A percentile compares a stretch with the other conserved stretches of the same genome.
Conservation (phyloP, 805 yeast genomes). For the Metschnikowia vanudenii region DNA sequence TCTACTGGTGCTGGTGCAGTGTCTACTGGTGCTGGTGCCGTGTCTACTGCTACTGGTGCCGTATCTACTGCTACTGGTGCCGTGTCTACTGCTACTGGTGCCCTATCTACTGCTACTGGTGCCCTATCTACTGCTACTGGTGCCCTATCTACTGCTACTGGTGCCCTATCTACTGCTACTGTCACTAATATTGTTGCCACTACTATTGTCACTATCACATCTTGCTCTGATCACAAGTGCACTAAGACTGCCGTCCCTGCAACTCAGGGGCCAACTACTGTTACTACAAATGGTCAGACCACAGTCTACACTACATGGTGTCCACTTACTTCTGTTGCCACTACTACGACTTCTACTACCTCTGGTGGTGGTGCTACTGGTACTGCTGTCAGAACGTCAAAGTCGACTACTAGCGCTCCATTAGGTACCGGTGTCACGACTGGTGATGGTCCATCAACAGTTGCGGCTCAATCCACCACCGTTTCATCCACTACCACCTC, state of each 20-base stretch:
- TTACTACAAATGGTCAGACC: slow-evolving; percentile 19
- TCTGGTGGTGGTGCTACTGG: slow-evolving; percentile 16
- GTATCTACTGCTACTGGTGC: slow-evolving; percentile 3
- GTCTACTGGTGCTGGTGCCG: no score
- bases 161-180: no score
- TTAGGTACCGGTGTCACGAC: no score
- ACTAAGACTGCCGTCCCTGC: slow-evolving; percentile 19
- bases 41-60: slow-evolving; percentile 8
- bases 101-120: no score
- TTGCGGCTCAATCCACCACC: no score
- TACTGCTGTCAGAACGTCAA: no score
- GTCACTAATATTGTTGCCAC: slow-evolving; percentile 27
- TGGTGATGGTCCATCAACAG: no score
- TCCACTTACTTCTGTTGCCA: slow-evolving; percentile 26
- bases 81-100: slow-evolving; percentile 23
- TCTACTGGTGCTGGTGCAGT: background rate
- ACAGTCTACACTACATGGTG: no score
- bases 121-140: no score
- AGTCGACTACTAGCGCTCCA: slow-evolving; percentile 19
- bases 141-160: no score
- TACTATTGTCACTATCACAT: slow-evolving; percentile 30
- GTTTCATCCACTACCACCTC: no score
- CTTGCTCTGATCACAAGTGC: slow-evolving; percentile 15
- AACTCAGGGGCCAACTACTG: slow-evolving; percentile 35
- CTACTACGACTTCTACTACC: slow-evolving; percentile 23